Base-by-base conservation (phyloP, 75 land plant species). In the Ceratopteris richardii region DNA sequence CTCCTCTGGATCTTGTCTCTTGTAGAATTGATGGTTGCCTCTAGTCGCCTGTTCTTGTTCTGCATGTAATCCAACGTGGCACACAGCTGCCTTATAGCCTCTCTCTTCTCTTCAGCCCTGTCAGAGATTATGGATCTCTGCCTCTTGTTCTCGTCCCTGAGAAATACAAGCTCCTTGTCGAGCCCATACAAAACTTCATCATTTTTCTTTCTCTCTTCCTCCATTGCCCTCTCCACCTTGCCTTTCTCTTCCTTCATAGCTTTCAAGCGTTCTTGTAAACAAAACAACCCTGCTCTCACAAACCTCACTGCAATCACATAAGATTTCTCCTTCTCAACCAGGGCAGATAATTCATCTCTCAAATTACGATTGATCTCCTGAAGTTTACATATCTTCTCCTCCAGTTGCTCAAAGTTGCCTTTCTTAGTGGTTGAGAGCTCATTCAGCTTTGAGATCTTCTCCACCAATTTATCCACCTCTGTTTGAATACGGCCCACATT, bases 1-100 rank as follows among this genome's bases (percentile, higher is more conserved):
- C 54, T 52, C 54, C 29, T 18, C 28, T 52, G 24, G 23, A 52
- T 52, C 25, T 26, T 52, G 24, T 52, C 31, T 41, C 48, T 63
- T 0, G 43, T 31, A 41, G 60, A 59, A 51, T 36, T 59, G 9
- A 67, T 28, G 30, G 37, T 47, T 54, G 61, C 71, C 70, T 68
- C 79, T 60, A 87, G 58, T 0, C 53, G 31, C 20, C 42, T 31
- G 59, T 80, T 87, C 55, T 83, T 77, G 2, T 72, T 81, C 57
- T 78, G 81, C 60, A 78, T 51, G 48, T 78, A 23, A 0, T 77
- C 82, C 16, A 83, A 40, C 4, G 82, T 56, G 25, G 70, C 40
- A 43, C 73, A 72, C 10, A 87, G 80, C 63, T 87, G 92, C 62
- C 92, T 44, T 26, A 87, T 87, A 0, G 85, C 92, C 67, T 87